Evolutionary conservation across 1,284 basidiomycete genomes (phyloP).

Genomic region (Cystobasidium slooffiae): DNA sequence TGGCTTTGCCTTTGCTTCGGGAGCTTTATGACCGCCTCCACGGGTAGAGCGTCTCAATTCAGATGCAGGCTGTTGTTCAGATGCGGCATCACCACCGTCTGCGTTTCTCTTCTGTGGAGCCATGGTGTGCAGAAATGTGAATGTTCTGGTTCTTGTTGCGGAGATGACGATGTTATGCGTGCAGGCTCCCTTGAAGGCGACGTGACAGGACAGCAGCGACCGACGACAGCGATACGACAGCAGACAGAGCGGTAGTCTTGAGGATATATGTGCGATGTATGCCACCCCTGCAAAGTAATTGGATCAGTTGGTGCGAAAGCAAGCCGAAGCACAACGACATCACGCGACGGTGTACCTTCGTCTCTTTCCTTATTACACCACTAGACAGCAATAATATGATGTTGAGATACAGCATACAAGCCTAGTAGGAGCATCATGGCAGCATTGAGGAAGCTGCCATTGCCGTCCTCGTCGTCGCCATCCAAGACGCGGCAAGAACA

Average conservation of each 20-base stretch:
- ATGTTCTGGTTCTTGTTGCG: neutral
- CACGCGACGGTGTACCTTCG: neutral
- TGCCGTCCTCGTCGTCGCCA: neutral
- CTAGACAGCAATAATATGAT: neutral
- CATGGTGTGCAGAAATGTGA: conserved; percentile 1
- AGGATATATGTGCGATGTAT: too few relatives aligned
- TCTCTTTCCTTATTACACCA: neutral
- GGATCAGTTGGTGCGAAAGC: too few relatives aligned
- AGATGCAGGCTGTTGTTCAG: neutral
- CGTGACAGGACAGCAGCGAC: too few relatives aligned
- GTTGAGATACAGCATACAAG: neutral
- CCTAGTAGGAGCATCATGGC: neutral
- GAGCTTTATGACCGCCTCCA: conserved; percentile 37
- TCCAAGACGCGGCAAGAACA: conserved; percentile 8
- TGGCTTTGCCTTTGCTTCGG: conserved; percentile 25
- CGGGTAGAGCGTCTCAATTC: conserved; percentile 29
- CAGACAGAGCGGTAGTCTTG: too few relatives aligned
- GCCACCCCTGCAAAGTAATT: too few relatives aligned
- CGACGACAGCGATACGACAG: too few relatives aligned
- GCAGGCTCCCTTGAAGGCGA: neutral
- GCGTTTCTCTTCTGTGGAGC: conserved; percentile 38
- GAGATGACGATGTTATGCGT: neutral
- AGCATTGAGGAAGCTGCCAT: neutral
- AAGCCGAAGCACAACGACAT: too few relatives aligned
- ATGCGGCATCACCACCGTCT: conserved; percentile 1